Evolutionary conservation across 2,329 filamentous ascomycete genomes (phyloP).

Genomic region (Diplodia sapinea): DNA sequence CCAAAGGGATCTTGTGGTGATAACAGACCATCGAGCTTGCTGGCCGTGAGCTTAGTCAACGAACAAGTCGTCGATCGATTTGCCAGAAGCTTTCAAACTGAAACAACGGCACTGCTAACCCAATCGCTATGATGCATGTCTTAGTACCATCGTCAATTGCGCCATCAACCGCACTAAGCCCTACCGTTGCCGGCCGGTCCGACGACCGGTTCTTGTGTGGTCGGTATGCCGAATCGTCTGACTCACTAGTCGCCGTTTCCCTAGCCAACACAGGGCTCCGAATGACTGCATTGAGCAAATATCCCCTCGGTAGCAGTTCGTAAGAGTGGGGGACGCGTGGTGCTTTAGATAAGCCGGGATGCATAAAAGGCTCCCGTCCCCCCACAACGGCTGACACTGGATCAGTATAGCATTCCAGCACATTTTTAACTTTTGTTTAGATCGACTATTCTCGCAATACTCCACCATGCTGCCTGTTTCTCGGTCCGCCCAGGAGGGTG

Average conservation of each 20-base stretch:
- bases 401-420: not conserved
- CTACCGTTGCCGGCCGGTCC: conserved; percentile 22
- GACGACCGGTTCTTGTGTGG: conserved; percentile 2
- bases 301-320: not conserved
- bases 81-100: not conserved
- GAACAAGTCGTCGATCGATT: not conserved
- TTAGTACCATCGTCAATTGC: not conserved
- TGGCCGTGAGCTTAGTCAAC: not conserved
- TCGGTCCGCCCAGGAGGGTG: not conserved
- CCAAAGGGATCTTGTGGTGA: not conserved
- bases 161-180: not conserved
- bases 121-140: not conserved
- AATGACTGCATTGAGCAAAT: conserved; percentile 1
- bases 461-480: conserved; percentile 3
- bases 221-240: conserved; percentile 24
- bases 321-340: not conserved
- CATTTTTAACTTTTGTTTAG: not conserved
- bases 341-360: not conserved
- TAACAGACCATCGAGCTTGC: not conserved
- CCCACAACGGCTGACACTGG: not conserved
- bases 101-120: not conserved
- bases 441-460: too few species aligned
- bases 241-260: conserved; percentile 9
- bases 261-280: not conserved
- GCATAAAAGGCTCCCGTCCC: not conserved